Conservation (phyloP, 805 yeast species). For the Brettanomyces nanus region DNA sequence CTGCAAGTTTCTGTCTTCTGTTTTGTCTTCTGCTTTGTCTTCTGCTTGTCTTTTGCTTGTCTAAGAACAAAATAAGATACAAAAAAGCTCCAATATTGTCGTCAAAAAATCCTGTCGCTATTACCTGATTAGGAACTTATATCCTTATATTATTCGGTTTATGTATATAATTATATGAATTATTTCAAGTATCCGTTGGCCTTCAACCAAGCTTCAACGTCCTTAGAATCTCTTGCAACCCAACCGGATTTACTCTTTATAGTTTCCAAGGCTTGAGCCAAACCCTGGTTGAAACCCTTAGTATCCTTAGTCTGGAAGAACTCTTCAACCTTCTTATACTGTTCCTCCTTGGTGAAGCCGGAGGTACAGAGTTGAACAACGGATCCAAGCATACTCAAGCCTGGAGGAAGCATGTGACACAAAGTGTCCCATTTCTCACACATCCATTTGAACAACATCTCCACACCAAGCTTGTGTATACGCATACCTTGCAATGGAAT, state of each 20-base stretch:
- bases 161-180: conserved; percentile 3
- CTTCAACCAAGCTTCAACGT: conserved; percentile 39
- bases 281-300: conserved; percentile 51
- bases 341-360: conserved; percentile 32
- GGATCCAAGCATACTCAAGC: conserved; percentile 68
- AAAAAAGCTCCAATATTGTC: background rate
- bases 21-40: too few species aligned
- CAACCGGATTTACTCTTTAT: conserved; percentile 45
- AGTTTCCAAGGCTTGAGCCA: conserved; percentile 50
- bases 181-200: conserved; percentile 18
- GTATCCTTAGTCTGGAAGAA: conserved; percentile 44
- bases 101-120: too few species aligned
- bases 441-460: conserved; percentile 68
- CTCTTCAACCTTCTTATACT: conserved; percentile 31
- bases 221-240: conserved; percentile 41
- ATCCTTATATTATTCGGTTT: too few species aligned
- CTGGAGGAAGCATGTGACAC: conserved; percentile 65
- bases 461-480: conserved; percentile 54
- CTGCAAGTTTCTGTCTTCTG: background rate
- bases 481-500: conserved; percentile 72
- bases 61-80: too few species aligned
- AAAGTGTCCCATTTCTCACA: conserved; percentile 62
- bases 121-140: too few species aligned
- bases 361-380: conserved; percentile 55
- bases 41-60: too few species aligned